Evolutionary conservation across 2,329 filamentous ascomycete genomes (phyloP).

Genomic region (Fusarium marasasianum): DNA sequence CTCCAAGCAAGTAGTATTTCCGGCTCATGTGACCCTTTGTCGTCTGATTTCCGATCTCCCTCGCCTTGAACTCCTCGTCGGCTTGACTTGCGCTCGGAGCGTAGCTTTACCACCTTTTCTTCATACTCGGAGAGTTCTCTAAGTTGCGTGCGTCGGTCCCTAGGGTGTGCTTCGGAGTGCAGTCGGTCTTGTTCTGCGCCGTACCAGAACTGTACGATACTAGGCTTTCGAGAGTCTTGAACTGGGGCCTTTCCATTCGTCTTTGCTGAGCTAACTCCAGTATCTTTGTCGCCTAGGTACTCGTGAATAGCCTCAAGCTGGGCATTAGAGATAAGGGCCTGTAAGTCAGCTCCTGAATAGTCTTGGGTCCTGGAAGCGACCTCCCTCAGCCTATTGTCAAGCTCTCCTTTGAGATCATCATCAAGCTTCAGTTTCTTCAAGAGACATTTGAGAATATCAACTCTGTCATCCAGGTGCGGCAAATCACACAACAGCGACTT

Average conservation of each 20-base stretch:
- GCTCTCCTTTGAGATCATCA: neutral
- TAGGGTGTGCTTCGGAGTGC: neutral
- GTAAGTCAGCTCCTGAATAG: neutral
- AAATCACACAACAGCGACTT: conserved; percentile 94
- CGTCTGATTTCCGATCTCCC: neutral
- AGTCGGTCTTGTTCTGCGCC: neutral
- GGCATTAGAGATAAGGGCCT: neutral
- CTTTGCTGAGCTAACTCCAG: neutral
- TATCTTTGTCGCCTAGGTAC: neutral
- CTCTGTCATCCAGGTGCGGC: conserved; percentile 79
- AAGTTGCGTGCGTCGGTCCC: neutral
- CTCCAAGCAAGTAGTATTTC: neutral
- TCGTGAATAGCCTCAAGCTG: neutral
- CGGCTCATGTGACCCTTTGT: neutral
- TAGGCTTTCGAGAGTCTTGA: neutral
- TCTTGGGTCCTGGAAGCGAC: neutral
- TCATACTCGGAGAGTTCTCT: neutral
- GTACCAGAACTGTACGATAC: neutral
- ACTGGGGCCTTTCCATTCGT: neutral
- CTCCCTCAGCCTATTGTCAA: neutral
- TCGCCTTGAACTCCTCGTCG: neutral
- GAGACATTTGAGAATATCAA: conserved; percentile 71
- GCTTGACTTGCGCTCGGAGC: neutral
- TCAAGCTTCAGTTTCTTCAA: neutral
- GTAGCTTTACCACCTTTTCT: neutral